Base-by-base conservation (phyloP, 2,329 filamentous ascomycete species). In the Aspergillus sp. region DNA sequence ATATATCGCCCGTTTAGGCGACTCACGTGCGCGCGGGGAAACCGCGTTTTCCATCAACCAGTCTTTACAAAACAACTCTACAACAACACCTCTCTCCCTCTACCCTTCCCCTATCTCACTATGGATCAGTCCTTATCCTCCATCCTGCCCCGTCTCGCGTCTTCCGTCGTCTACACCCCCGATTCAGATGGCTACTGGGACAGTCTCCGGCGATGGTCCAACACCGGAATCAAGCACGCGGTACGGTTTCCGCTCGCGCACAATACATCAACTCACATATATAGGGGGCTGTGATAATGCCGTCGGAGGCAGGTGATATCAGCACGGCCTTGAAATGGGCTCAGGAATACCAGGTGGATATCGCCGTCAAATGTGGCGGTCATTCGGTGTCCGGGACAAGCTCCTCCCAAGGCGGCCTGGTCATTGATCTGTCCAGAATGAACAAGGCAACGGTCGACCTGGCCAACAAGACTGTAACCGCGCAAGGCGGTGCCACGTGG, bases 381-480 rank as follows among this genome's bases (percentile, higher is more conserved):
- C 48, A 78, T 52, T 71, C 69, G 2, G 72, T 72, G 0, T 64
- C 66, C 1, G 72, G 72, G 4, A 63, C 66, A 4, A 70, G 68
- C 7, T 73, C 69, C 1, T 69, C 69, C 1, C 49, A 66, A 16
- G 66, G 68, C n/a, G 74, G 73, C 4, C 56, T 78, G 26, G 66
- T 78, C 7, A 67, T 79, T 34, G 72, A 77, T 44, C 60, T 79
- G 11, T 61, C 61, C 2, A 56, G 64, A 16, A 69, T 79, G 66
- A 61, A 66, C 2, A 45, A 54, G 1, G 69, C 76, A 8, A 56
- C 50, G 0, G 69, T 78, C 6, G 62, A 78, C 32, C 13, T 49
- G 1, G 48, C 53, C 2, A 57, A 53, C 5, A 60, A 66, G 34
- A 69, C 63, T 1, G 61, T 76, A 26, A 61, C 56, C 0, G 67